Percentiles rank a stretch among this genome's conserved stretches.
Conservation (phyloP, 192 early-diverging fungal species). For the Backusella psychrophila region DNA sequence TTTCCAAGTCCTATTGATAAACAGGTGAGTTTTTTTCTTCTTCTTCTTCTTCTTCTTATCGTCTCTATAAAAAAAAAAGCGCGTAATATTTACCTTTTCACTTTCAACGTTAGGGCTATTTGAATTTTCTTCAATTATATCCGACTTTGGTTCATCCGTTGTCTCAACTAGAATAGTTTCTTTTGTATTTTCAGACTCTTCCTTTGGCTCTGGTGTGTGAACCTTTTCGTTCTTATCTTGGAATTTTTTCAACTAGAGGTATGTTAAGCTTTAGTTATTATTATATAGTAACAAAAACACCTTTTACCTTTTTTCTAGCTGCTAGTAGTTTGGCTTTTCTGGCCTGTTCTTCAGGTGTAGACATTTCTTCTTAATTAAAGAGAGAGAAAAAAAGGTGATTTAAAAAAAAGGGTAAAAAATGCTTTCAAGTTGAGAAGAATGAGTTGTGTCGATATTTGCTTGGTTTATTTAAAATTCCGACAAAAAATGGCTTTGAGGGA, state of each 20-base stretch:
- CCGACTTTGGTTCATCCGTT: neutral
- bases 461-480: neutral
- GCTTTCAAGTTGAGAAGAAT: neutral
- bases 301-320: constrained; percentile 27
- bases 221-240: constrained; percentile 11
- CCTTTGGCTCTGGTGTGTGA: neutral
- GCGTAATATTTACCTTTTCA: neutral
- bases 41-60: neutral
- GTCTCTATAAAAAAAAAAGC: neutral
- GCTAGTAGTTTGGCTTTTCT: constrained; percentile 29
- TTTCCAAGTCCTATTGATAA: neutral
- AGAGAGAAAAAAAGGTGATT: neutral
- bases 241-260: constrained; percentile 20
- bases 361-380: neutral
- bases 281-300: neutral
- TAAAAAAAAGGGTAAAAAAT: neutral
- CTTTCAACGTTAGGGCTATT: neutral
- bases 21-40: neutral
- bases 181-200: neutral
- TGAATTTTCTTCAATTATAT: neutral
- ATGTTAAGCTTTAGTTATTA: neutral
- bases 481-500: too few relatives aligned
- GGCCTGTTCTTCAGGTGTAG: constrained; percentile 17
- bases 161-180: neutral
- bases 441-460: neutral